These are phyloP conservation scores for Phytophthora idaei DNA, from an alignment of 352 stramenopile species.

Conservation along the genomic window DNA sequence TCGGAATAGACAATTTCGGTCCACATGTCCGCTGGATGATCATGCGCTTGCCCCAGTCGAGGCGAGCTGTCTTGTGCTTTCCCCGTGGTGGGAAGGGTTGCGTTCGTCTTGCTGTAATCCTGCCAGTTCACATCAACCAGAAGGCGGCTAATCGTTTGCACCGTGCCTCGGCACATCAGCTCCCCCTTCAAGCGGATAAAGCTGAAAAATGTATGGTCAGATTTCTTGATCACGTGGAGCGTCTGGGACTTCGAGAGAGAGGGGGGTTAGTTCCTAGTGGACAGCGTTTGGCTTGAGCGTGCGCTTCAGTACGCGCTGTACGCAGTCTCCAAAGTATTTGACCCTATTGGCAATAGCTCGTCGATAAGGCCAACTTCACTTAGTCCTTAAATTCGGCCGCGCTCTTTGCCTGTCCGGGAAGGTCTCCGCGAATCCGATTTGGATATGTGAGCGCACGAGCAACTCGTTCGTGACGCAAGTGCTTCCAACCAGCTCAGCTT, in stretches of 20 bases:
- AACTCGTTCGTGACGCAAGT: too few relatives aligned
- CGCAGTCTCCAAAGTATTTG: not conserved
- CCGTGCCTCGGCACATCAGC: not conserved
- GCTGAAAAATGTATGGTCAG: not conserved
- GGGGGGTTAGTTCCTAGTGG: not conserved
- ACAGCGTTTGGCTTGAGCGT: not conserved
- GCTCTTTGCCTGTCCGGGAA: not conserved
- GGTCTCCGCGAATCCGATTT: too few relatives aligned
- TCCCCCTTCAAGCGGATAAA: not conserved
- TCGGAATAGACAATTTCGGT: not conserved
- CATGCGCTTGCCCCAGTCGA: not conserved
- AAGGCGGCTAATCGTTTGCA: not conserved
- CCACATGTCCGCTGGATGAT: not conserved
- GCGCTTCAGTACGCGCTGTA: not conserved
- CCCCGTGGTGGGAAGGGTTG: not conserved
- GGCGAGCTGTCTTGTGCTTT: not conserved
- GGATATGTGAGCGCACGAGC: not conserved
- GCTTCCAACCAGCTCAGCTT: too few relatives aligned
- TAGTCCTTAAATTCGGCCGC: not conserved
- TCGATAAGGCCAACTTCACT: not conserved
- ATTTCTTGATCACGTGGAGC: not conserved
- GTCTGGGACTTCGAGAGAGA: not conserved
- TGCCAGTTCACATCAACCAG: not conserved
- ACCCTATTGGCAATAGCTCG: not conserved
- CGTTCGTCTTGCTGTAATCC: not conserved